Percentiles rank a stretch among this genome's conserved stretches.
Evolutionary conservation across 768 basidiomycete species (phyloP).

Genomic region (Lactarius deliciosus): DNA sequence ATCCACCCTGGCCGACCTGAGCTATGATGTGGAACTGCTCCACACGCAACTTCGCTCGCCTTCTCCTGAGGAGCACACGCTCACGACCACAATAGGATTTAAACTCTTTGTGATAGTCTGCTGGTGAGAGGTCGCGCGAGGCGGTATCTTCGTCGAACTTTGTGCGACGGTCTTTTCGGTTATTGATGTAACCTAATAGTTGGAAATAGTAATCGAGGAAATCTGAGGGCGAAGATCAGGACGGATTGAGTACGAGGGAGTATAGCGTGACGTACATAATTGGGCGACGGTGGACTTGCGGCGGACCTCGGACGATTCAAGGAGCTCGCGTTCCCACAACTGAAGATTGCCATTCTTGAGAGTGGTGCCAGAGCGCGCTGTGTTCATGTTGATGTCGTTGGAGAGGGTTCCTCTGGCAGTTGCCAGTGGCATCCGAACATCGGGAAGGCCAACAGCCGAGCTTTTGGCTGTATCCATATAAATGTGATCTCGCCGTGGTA

Average conservation of each 20-base stretch:
- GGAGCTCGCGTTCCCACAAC: slow-evolving; percentile 82
- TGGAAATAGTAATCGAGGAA: slow-evolving; percentile 99
- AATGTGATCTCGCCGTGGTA: slow-evolving; percentile 46
- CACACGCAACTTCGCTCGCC: slow-evolving; percentile 89
- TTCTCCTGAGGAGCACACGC: slow-evolving; percentile 84
- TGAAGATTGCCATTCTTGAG: slow-evolving; percentile 55
- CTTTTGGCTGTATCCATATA: slow-evolving; percentile 82
- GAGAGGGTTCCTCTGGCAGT: slow-evolving; percentile 53
- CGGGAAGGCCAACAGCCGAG: slow-evolving; percentile 45
- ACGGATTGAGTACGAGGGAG: slow-evolving; percentile 14
- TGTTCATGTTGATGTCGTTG: slow-evolving; percentile 70
- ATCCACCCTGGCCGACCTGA: slow-evolving; percentile 98
- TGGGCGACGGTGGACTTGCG: slow-evolving; percentile 97
- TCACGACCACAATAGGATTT: slow-evolving; percentile 93
- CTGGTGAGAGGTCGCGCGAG: slow-evolving; percentile 53
- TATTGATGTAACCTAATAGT: slow-evolving; percentile 81
- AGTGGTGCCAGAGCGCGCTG: slow-evolving; percentile 54
- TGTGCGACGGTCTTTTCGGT: slow-evolving; percentile 80
- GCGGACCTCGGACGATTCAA: slow-evolving; percentile 84
- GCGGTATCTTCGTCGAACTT: slow-evolving; percentile 83
- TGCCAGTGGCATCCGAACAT: slow-evolving; percentile 53
- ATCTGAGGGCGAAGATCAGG: slow-evolving; percentile 47
- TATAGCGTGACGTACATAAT: slow-evolving; percentile 62
- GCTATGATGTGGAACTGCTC: slow-evolving; percentile 98
- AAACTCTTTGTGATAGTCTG: slow-evolving; percentile 75